These are phyloP conservation scores for Canariomyces notabilis DNA, from an alignment of 2,329 filamentous ascomycete genomes.

Conservation along the genomic window DNA sequence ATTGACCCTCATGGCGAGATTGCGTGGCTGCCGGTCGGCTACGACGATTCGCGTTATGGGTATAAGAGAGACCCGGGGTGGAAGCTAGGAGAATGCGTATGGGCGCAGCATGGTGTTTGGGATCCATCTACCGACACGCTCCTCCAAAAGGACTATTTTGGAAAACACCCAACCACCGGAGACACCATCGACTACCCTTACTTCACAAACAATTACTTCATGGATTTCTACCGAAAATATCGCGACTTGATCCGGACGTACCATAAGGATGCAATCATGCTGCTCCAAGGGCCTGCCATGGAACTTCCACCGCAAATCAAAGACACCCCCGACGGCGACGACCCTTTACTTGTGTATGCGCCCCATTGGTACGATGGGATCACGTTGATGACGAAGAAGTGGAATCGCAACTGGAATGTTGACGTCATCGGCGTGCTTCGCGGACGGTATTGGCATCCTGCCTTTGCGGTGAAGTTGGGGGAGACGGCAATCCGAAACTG, in stretches of 20 bases:
- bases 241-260: conserved; percentile 67
- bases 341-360: conserved; percentile 80
- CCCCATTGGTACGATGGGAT: conserved; percentile 97
- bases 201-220: conserved; percentile 88
- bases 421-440: conserved; percentile 90
- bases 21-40: conserved; percentile 77
- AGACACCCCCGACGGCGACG: conserved; percentile 79
- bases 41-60: conserved; percentile 82
- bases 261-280: conserved; percentile 77
- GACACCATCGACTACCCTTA: conserved; percentile 71
- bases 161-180: conserved; percentile 69
- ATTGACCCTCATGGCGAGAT: conserved; percentile 82
- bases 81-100: conserved; percentile 91
- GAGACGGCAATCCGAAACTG: conserved; percentile 93
- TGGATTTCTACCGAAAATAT: conserved; percentile 78
- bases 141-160: conserved; percentile 82
- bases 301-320: conserved; percentile 88
- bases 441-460: conserved; percentile 80
- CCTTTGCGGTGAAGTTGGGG: conserved; percentile 87
- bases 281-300: conserved; percentile 87
- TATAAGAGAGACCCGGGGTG: conserved; percentile 84
- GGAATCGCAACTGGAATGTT: conserved; percentile 96
- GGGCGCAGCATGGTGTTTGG: conserved; percentile 97
- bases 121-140: conserved; percentile 73
- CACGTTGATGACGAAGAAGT: conserved; percentile 95